phyloP scores from a whole-genome alignment of 805 yeast genomes.

The Pachysolen tannophilus region DNA sequence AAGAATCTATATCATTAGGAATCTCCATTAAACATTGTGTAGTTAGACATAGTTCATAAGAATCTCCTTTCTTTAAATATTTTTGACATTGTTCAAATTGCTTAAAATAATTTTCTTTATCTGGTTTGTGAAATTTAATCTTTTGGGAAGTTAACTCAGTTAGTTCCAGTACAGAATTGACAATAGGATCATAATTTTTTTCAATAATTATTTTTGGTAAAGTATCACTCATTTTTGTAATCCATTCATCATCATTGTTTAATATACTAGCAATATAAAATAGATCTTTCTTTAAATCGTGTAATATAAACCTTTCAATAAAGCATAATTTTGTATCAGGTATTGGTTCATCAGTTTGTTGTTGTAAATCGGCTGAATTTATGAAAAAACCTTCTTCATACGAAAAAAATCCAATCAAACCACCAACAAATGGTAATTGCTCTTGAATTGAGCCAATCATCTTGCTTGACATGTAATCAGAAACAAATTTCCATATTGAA shows the following conservation, averaged over 20 bases:
- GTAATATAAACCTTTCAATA: constrained; percentile 54
- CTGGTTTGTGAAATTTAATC: constrained; percentile 38
- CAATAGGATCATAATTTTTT: too few species aligned
- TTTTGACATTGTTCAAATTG: constrained; percentile 61
- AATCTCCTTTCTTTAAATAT: constrained; percentile 69
- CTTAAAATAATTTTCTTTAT: constrained; percentile 40
- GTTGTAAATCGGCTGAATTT: constrained; percentile 23
- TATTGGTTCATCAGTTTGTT: constrained; percentile 29
- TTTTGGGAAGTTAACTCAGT: constrained; percentile 5
- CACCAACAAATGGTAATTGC: constrained; percentile 80
- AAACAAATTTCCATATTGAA: constrained; percentile 47
- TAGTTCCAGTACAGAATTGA: too few species aligned
- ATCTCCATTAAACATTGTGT: constrained; percentile 57
- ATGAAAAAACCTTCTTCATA: constrained; percentile 77
- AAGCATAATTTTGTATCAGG: constrained; percentile 76
- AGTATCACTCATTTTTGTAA: constrained; percentile 13
- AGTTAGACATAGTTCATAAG: constrained; percentile 90
- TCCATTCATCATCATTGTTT: constrained; percentile 31
- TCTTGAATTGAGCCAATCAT: constrained; percentile 21
- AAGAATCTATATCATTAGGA: constrained; percentile 43
- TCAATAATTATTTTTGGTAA: neutral
- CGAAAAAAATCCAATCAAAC: constrained; percentile 76
- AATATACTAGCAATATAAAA: constrained; percentile 47
- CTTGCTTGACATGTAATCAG: constrained; percentile 35
- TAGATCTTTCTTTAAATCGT: constrained; percentile 36